Base-by-base conservation (phyloP, 1,284 basidiomycete species). In the Blastosporella zonata region DNA sequence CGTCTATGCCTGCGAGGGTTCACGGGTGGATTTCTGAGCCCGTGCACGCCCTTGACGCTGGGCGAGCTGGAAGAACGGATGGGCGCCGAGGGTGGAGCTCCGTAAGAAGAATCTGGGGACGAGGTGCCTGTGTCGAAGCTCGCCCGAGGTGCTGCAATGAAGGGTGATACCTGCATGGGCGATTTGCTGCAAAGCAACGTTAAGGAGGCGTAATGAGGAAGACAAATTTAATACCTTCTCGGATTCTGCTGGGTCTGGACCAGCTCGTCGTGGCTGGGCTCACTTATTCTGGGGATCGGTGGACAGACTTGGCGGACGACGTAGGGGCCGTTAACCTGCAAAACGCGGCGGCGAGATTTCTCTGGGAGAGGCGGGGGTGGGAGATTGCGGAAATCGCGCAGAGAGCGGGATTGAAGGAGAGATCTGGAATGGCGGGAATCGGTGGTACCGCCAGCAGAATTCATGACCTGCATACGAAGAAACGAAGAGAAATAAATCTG, bases 1-100 rank as follows among this genome's bases (percentile, higher is more conserved):
- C 66, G 65, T 35, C 67, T 63, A 20, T 67, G 55, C 49, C 57
- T 63, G 22, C 64, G 62, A 33, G 62, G 63, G 45, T 68, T 59
- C 6, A 65, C 50, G 20, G 61, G 59, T 38, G 62, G 62, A 5
- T 52, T 47, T 36, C 61, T 50, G 20, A 48, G 47, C 50, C 43
- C 49, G 17, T 52, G 48, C 21, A 33, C 22, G 20, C 43, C 28
- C 33, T 41, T 21, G 31, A 17, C n/a, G n/a, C 28, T 41, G 10
- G 13, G 34, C 40, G 46, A 43, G 27, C 31, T 22, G 18, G 21
- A 27, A 18, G 43, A 15, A 6, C 20, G 47, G 8, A 22, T 22
- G 9, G 23, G 15, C 10, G 22, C 20, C 20, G 21, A 25, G 23
- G 31, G 52, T 28, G 33, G 29, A 31, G 20, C 20, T 21, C 33